Conservation (phyloP, 2,329 filamentous ascomycete species). For the Cadophora malorum region DNA sequence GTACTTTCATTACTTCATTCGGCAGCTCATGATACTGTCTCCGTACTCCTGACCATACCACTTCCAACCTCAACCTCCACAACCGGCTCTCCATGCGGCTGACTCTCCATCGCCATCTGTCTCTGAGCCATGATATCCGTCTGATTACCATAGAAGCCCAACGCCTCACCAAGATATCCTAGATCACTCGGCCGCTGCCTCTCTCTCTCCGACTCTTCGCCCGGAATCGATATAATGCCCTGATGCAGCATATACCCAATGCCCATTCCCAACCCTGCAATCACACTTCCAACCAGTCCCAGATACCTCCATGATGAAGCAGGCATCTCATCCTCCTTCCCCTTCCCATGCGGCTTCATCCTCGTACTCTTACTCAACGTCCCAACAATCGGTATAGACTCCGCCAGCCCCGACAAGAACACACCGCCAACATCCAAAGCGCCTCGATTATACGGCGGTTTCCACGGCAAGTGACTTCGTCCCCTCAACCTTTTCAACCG, state of each 20-base stretch:
- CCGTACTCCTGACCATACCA: conserved; percentile 16
- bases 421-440: conserved; percentile 39
- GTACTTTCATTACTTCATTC: background rate
- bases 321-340: conserved; percentile 33
- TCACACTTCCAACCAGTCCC: conserved; percentile 37
- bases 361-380: conserved; percentile 40
- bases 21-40: conserved; percentile 17
- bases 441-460: conserved; percentile 40
- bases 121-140: conserved; percentile 33
- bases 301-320: conserved; percentile 36
- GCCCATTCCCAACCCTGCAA: conserved; percentile 42
- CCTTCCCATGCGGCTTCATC: conserved; percentile 36
- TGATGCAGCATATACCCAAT: conserved; percentile 45
- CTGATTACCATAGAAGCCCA: conserved; percentile 37
- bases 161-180: conserved; percentile 41
- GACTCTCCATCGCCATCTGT: conserved; percentile 27
- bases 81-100: conserved; percentile 29
- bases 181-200: conserved; percentile 27
- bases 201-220: conserved; percentile 26
- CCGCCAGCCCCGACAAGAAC: conserved; percentile 40
- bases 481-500: conserved; percentile 23
- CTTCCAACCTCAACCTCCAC: conserved; percentile 36
- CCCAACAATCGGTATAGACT: conserved; percentile 42
- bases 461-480: conserved; percentile 43
- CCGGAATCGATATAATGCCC: conserved; percentile 41